A percentile compares a stretch with the other conserved stretches of the same genome.
Conservation (phyloP, 1,139 yeast genomes). For the Yamadazyma songkhlaensis region DNA sequence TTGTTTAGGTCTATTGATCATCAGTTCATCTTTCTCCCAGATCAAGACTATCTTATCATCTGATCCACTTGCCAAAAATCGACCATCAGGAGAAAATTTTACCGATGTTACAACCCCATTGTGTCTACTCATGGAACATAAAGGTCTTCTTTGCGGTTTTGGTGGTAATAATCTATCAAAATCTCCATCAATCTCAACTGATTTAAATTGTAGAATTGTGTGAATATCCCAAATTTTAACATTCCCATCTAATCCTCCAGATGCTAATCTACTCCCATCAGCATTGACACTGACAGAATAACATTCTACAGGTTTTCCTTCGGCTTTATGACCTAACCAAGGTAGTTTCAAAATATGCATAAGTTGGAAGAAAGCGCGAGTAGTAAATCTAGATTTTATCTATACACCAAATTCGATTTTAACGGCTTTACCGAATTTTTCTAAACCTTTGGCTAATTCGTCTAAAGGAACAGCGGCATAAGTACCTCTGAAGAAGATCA, state of each 20-base stretch:
- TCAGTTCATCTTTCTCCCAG: constrained; percentile 86
- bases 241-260: constrained; percentile 95
- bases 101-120: constrained; percentile 94
- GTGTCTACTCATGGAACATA: constrained; percentile 81
- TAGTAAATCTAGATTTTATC: not conserved
- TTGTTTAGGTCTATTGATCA: constrained; percentile 37
- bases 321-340: constrained; percentile 82
- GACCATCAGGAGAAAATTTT: constrained; percentile 86
- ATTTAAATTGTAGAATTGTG: constrained; percentile 20
- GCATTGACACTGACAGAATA: constrained; percentile 79
- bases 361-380: not conserved
- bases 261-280: constrained; percentile 81
- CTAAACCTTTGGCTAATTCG: constrained; percentile 55
- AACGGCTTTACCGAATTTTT: constrained; percentile 62
- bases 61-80: constrained; percentile 89
- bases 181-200: constrained; percentile 11
- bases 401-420: constrained; percentile 31
- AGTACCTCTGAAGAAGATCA: constrained; percentile 83
- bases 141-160: constrained; percentile 48
- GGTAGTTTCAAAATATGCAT: constrained; percentile 84
- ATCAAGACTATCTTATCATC: constrained; percentile 89
- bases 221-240: constrained; percentile 86
- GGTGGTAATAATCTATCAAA: constrained; percentile 24
- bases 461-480: constrained; percentile 80
- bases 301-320: constrained; percentile 76